These are phyloP conservation scores for Aspergillus sp. DNA, from an alignment of 2,329 filamentous ascomycete genomes.

Conservation along the genomic window DNA sequence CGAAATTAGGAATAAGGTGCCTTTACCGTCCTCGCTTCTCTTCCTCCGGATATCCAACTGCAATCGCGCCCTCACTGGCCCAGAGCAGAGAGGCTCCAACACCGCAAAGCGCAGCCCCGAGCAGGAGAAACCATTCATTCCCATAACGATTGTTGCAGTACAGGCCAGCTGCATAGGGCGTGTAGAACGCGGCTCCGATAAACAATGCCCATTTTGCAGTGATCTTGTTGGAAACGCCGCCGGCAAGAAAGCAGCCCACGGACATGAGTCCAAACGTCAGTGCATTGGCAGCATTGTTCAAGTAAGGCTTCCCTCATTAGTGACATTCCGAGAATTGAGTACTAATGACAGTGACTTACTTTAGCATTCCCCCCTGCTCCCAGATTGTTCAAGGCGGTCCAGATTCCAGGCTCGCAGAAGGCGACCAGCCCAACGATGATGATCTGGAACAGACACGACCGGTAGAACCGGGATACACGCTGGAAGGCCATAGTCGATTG, in stretches of 20 bases:
- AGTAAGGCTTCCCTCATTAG: neutral
- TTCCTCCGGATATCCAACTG: slow-evolving; percentile 8
- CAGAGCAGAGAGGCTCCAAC: slow-evolving; percentile 6
- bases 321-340: too few species aligned
- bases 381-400: slow-evolving; percentile 8
- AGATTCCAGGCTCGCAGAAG: slow-evolving; percentile 9
- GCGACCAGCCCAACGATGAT: slow-evolving; percentile 9
- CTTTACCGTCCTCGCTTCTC: slow-evolving; percentile 8
- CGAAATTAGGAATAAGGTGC: too few species aligned
- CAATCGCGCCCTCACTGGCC: slow-evolving; percentile 10
- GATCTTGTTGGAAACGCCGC: slow-evolving; percentile 8
- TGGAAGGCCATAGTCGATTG: slow-evolving; percentile 1
- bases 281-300: slow-evolving; percentile 9
- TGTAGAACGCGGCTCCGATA: slow-evolving; percentile 7
- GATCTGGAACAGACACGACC: slow-evolving; percentile 10
- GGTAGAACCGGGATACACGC: neutral
- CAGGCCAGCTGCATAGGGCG: slow-evolving; percentile 3
- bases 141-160: slow-evolving; percentile 10
- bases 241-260: slow-evolving; percentile 7
- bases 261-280: slow-evolving; percentile 10
- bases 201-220: slow-evolving; percentile 8
- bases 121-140: slow-evolving; percentile 8
- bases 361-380: slow-evolving; percentile 6
- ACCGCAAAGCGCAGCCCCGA: slow-evolving; percentile 5
- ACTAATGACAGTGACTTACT: neutral